Evolutionary conservation across 1,284 basidiomycete genomes (phyloP).

Genomic region (Boletellus sp.): DNA sequence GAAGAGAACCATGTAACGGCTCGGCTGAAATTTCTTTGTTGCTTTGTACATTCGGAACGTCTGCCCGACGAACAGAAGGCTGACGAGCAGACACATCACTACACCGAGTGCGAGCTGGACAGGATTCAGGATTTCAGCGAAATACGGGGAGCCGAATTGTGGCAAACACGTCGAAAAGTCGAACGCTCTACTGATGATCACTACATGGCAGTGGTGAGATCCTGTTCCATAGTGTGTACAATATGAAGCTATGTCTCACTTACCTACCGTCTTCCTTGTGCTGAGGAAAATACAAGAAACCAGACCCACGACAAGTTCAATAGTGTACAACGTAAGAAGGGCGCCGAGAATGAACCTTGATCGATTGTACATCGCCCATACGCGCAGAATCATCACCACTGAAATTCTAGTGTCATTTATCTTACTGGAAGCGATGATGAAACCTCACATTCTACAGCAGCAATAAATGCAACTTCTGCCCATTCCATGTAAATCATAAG

Average conservation of each 20-base stretch:
- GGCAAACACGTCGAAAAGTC: not conserved
- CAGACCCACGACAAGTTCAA: not conserved
- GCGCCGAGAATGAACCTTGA: not conserved
- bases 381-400: not conserved
- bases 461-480: not conserved
- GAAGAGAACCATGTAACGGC: not conserved
- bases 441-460: not conserved
- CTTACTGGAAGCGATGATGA: not conserved
- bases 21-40: not conserved
- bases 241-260: not conserved
- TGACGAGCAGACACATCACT: conserved; percentile 2
- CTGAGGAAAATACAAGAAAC: not conserved
- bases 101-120: conserved; percentile 2
- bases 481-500: not conserved
- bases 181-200: not conserved
- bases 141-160: not conserved
- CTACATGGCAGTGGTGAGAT: not conserved
- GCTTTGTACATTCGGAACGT: conserved; percentile 2
- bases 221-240: not conserved
- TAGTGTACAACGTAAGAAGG: not conserved
- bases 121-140: not conserved
- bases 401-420: not conserved
- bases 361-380: not conserved
- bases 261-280: not conserved
- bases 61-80: not conserved